These are phyloP conservation scores for Alternaria incomplexa DNA, from an alignment of 2,329 filamentous ascomycete genomes.

Conservation along the genomic window DNA sequence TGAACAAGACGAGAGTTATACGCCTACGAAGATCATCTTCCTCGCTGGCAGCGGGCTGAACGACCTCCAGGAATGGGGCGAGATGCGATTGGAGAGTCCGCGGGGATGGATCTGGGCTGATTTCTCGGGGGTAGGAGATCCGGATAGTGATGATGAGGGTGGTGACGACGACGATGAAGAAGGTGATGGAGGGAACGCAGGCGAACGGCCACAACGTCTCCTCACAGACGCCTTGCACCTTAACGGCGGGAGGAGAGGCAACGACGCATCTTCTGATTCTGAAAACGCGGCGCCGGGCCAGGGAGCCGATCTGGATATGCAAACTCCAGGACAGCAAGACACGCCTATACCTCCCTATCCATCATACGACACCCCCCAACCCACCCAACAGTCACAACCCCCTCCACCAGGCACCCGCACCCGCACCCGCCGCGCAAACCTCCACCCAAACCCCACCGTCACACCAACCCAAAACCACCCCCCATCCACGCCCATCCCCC, in stretches of 20 bases:
- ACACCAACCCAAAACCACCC: neutral
- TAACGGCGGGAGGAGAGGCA: neutral
- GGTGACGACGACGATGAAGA: constrained; percentile 25
- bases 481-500: constrained; percentile 1
- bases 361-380: neutral
- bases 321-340: constrained; percentile 7
- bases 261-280: constrained; percentile 20
- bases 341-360: neutral
- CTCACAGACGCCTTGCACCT: neutral
- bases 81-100: constrained; percentile 78
- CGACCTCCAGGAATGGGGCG: constrained; percentile 85
- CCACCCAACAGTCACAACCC: neutral
- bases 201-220: neutral
- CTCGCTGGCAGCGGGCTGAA: constrained; percentile 90
- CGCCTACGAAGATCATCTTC: constrained; percentile 89
- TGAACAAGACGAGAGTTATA: constrained; percentile 92
- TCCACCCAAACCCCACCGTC: neutral
- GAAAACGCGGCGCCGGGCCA: constrained; percentile 21
- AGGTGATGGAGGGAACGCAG: constrained; percentile 23
- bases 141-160: constrained; percentile 28
- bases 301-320: neutral
- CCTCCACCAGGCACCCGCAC: neutral
- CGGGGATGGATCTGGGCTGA: constrained; percentile 91
- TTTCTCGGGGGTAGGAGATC: constrained; percentile 65
- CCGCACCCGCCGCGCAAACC: neutral